Percentiles rank a stretch among this genome's conserved stretches.
Conservation (phyloP, 139 green algal genomes). For the Asterochloris sp. region DNA sequence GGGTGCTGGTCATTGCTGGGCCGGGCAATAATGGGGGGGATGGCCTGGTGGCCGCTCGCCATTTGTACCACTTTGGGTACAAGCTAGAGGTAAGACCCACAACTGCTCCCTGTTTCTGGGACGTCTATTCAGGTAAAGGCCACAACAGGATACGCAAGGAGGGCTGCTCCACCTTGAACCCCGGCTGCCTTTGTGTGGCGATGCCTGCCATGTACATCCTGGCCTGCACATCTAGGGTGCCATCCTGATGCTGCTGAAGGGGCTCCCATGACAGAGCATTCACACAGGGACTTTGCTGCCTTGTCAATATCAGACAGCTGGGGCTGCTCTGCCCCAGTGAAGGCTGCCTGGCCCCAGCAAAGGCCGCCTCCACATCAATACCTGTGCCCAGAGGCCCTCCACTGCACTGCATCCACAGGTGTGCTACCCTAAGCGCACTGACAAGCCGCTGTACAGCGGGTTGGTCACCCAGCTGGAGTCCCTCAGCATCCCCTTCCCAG, state of each 20-base stretch:
- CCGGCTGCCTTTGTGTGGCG: neutral
- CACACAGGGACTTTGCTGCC: no score
- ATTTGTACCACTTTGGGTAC: constrained; percentile 93
- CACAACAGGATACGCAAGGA: constrained; percentile 20
- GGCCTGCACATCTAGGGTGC: no score
- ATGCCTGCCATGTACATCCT: no score
- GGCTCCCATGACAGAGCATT: no score
- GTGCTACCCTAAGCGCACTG: constrained; percentile 88
- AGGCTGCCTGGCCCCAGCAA: neutral
- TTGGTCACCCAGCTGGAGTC: constrained; percentile 71
- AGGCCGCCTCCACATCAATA: neutral
- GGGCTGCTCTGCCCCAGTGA: no score
- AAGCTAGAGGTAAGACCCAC: constrained; percentile 22
- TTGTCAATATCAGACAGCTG: no score
- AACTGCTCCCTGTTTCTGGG: constrained; percentile 20
- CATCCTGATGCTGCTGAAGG: no score
- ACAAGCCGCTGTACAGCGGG: constrained; percentile 81
- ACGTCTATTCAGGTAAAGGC: neutral
- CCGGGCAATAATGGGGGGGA: constrained; percentile 99
- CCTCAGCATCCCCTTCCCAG: constrained; percentile 66
- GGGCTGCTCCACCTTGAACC: neutral
- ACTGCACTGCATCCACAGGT: constrained; percentile 30
- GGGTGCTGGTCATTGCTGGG: constrained; percentile 82
- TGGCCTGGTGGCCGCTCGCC: constrained; percentile 89
- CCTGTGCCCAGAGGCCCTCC: neutral